Base-by-base conservation (phyloP, 257 asterid species). In the Solanum dulcamara region DNA sequence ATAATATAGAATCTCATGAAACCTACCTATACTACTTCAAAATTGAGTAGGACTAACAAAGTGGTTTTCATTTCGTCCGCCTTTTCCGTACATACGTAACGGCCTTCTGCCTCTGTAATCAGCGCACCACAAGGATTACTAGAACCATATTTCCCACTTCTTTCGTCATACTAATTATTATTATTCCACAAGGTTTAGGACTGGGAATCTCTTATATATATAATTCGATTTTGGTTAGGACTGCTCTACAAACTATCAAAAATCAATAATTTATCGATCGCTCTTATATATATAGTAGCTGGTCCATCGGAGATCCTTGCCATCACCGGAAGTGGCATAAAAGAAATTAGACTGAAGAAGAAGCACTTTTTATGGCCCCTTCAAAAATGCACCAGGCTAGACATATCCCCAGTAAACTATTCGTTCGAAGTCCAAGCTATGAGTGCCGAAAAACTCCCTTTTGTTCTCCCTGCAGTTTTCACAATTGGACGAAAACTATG, bases 381-480 rank as follows among this genome's bases (percentile, higher is more conserved):
- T 22, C 80, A 71, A 71, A 71, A 71, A 20, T 89, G 72, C 89
- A 22, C 88, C 10, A 37, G 24, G 17, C 89, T 90, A 22, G 94
- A 93, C 80, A 75, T 91, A 24, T 88, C 95, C 10, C 96, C 97
- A 0, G 96, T 91, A 2, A 93, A 93, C 71, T 92, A 93, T 91
- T 89, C 94, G 40, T 93, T 93, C 83, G 91, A 93, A 53, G 96
- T 93, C 18, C 94, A 93, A 26, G 97, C 96, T 72, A 93, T 92
- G 94, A 92, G 94, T 75, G 93, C 94, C 12, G 95, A 93, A 80
- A 93, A 93, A 87, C 94, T 93, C 64, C 95, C 97, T n/a, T 92
- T 93, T 55, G 66, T 92, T 55, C 93, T 93, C 77, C 97, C 93
- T 0, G 94, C 95, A 2, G 97, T 92, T 24, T 93, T 91, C 94